Base-by-base conservation (phyloP, 2,329 filamentous ascomycete species). In the Colletotrichum chlorophyti region DNA sequence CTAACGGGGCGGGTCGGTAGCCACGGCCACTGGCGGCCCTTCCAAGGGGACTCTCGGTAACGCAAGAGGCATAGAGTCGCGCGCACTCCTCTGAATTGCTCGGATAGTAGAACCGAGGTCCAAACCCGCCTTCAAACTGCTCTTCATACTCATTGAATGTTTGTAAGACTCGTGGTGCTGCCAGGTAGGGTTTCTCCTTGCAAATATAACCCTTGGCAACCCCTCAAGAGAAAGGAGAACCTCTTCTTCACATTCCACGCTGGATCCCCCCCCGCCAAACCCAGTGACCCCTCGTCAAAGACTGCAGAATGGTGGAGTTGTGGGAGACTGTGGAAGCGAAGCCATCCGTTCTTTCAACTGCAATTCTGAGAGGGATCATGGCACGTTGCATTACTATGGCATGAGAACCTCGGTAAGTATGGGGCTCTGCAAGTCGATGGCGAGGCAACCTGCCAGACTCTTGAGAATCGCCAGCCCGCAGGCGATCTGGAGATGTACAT, bases 31-130 rank as follows among this genome's bases (percentile, higher is more conserved):
- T 38, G 21, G 6, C 15, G 34, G n/a, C n/a, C 17, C 12, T 27
- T 42, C 14, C 11, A 21, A 21, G 23, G 14, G 50, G 31, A 17
- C 24, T 29, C 38, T 55, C 50, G 51, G 43, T 55, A 43, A 55
- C 43, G 51, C 4, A 59, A 55, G 11, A 15, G 43, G 43, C 31
- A 40, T 49, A 40, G 55, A 31, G 26, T 59, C 51, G 55, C 37
- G 55, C 40, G 55, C 43, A 35, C 26, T 17, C 23, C 9, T 47
- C 15, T 24, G 23, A 47, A 43, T 21, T 54, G 35, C 50, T 37
- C 19, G 19, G 37, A 21, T 4, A 23, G 55, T 49, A 43, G 55
- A 38, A 54, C 51, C 17, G 42, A 24, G 40, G 53, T 38, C 40
- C 26, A 45, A n/a, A 14, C 15, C 17, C 37, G 31, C 37, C 43